Evolutionary conservation across 179 eudicot genomes (phyloP), one percentile per base, ranked within the genome.

Genomic region (Vitellaria paradoxa): DNA sequence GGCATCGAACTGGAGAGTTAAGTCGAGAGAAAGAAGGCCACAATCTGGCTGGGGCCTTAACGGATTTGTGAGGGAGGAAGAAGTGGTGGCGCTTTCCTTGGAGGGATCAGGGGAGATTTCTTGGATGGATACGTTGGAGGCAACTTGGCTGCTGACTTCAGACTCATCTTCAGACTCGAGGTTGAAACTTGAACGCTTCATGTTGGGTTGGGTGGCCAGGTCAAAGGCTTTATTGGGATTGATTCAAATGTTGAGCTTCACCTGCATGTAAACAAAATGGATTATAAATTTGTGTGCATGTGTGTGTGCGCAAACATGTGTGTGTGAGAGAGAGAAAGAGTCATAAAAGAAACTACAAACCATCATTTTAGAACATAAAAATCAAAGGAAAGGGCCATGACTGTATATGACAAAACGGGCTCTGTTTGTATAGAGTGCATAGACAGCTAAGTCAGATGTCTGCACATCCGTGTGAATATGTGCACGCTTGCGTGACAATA

Each of bases 11-110:
- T 72, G 40, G 26, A 87, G 86, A 14, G 79, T 82, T 55, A 85
- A 74, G 75, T 87, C 86, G 6, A 87, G 87, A 42, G 82, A 45
- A 46, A 76, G 23, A 9, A 79, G 84, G 14, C 9, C 60, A 1
- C 50, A 15, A 37, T 53, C 46, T 24, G 40, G 46, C 10, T 68
- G 84, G 77, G 37, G 12, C 55, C 7, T 30, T 20, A 0, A 56
- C 55, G 30, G 79, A 63, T 72, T 53, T 55, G 68, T 42, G 17
- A 37, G 65, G 65, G 46, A 60, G 59, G 81, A 72, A 24, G 79
- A 64, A 64, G 72, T 59, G 17, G 37, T 63, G 30, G 56, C 56
- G 72, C 59, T 75, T 64, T 63, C 77, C 71, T 74, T 63, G 52
- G 49, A 57, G 62, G 75, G 71, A 73, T 40, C 70, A n/a, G 72